These are phyloP conservation scores for Lachancea dasiensis DNA, from an alignment of 805 yeast species.

Conservation along the genomic window DNA sequence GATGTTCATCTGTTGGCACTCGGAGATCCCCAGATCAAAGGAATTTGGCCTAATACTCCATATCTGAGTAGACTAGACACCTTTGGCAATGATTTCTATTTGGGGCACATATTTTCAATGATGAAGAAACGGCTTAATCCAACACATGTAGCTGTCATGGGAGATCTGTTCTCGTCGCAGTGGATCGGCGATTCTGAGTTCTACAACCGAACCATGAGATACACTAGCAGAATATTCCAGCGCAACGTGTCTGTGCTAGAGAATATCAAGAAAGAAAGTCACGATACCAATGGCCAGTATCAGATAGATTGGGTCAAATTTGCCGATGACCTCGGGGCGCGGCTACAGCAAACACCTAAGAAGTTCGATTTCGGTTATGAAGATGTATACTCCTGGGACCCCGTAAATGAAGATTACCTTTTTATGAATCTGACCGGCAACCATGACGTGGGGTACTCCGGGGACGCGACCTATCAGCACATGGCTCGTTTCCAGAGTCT, in stretches of 20 bases:
- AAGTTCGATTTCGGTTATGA: constrained; percentile 45
- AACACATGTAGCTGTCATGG: constrained; percentile 80
- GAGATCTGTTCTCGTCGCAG: constrained; percentile 88
- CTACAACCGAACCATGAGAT: constrained; percentile 69
- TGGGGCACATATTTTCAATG: constrained; percentile 73
- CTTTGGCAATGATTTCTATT: constrained; percentile 81
- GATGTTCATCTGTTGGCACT: constrained; percentile 69
- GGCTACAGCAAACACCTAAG: constrained; percentile 21
- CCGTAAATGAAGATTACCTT: constrained; percentile 48
- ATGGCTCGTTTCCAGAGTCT: constrained; percentile 66
- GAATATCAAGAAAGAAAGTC: constrained; percentile 34
- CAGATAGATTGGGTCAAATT: constrained; percentile 25
- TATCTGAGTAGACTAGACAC: constrained; percentile 74
- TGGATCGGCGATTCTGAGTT: constrained; percentile 91
- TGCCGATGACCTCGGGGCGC: constrained; percentile 23
- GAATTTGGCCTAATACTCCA: constrained; percentile 67
- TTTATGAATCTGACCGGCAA: constrained; percentile 87
- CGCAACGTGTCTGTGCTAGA: constrained; percentile 54
- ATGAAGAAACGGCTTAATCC: constrained; percentile 66
- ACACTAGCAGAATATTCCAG: constrained; percentile 61
- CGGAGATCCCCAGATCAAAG: constrained; percentile 97
- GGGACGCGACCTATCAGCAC: constrained; percentile 91
- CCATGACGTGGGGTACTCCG: constrained; percentile 93
- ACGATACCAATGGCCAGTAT: constrained; percentile 26
- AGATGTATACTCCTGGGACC: constrained; percentile 65